Evolutionary conservation across 257 asterid genomes (phyloP), one percentile per base, ranked within the genome.

Genomic region (Rhazya stricta): DNA sequence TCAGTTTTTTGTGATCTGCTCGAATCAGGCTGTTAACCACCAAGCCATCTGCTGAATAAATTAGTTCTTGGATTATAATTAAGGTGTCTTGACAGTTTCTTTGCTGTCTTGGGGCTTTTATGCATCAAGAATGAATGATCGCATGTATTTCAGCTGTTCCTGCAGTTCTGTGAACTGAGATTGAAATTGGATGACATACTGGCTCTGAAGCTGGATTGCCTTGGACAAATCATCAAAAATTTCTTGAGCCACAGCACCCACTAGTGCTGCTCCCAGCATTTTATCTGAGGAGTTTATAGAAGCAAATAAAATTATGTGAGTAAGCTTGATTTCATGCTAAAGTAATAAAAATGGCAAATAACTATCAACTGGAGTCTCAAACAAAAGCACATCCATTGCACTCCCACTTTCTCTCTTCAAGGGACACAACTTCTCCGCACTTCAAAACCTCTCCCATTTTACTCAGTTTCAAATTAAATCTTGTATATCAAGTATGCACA

Each of bases 31-130:
- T 76, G 54, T 76, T 83, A 1, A 21, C 62, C 57, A 79, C 48
- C 71, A 79, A 37, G 34, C 79, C 78, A 82, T 79, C 83, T 41
- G 81, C 85, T 58, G 67, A 79, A 48, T 82, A 78, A 30, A 73
- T 76, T 32, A 82, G 76, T 68, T 76, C 76, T 25, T 43, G 60
- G 25, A 82, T 74, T 5, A 12, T 32, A 46, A 37, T 46, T 43
- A 67, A 63, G 80, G 39, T 30, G 71, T 16, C 62, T 79, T 72
- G 50, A 79, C 71, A 9, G 74, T 57, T 45, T 67, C 57, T 43
- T 13, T 23, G 27, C 57, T 70, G 46, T 69, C 10, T 68, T 82
- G 45, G 27, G 61, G 73, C 29, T 67, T 43, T 77, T 66, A n/a
- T 36, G 78, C 80, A 66, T 78, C 80, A 30, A 75, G 60, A 57